Conservation (phyloP, 2,329 filamentous ascomycete genomes). For the Colletotrichum lindemuthianum region DNA sequence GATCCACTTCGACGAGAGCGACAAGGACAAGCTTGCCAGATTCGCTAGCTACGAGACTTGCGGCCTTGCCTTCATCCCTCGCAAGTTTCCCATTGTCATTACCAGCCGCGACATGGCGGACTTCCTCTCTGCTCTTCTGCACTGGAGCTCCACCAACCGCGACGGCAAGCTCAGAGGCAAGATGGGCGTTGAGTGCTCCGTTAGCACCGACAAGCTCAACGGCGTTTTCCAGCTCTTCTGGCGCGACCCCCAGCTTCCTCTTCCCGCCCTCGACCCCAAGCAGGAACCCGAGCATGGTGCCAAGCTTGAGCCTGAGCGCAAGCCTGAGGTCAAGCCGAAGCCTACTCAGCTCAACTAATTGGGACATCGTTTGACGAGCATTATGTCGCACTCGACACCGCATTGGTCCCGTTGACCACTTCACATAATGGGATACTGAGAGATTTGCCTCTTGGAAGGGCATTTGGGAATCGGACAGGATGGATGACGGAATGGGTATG, state of each 20-base stretch:
- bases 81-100: conserved; percentile 5
- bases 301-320: no score
- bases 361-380: no score
- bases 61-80: conserved; percentile 21
- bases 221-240: conserved; percentile 29
- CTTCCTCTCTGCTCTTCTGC: conserved; percentile 16
- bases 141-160: not conserved
- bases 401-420: no score
- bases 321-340: not conserved
- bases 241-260: conserved; percentile 9
- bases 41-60: conserved; percentile 27
- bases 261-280: not conserved
- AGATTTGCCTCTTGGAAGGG: no score
- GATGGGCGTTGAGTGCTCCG: conserved; percentile 19
- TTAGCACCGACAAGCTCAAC: not conserved
- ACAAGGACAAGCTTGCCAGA: conserved; percentile 14
- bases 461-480: no score
- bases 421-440: no score
- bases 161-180: conserved; percentile 5
- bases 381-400: no score
- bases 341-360: not conserved
- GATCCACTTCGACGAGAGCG: conserved; percentile 23
- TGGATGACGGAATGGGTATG: no score
- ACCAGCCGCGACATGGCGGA: conserved; percentile 20
- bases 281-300: no score